These are phyloP conservation scores for Corymbia citriodora DNA, from an alignment of 441 rosid species.

Conservation along the genomic window DNA sequence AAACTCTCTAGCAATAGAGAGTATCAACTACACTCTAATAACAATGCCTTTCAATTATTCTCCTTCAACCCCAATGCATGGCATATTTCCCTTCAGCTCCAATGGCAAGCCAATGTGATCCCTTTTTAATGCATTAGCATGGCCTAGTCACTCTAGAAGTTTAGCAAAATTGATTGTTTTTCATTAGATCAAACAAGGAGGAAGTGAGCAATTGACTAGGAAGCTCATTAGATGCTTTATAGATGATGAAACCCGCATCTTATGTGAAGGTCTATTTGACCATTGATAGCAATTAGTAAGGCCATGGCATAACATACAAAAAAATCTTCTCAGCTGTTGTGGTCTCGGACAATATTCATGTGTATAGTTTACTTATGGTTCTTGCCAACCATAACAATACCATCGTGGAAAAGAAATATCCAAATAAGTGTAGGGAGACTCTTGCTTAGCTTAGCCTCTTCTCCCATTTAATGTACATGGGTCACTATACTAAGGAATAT, in stretches of 20 bases:
- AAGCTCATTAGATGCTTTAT: background rate
- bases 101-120: background rate
- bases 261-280: background rate
- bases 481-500: background rate
- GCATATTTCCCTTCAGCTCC: background rate
- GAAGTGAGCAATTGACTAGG: background rate
- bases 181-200: background rate
- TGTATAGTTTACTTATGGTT: background rate
- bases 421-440: background rate
- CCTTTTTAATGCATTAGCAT: background rate
- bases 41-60: background rate
- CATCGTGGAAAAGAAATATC: background rate
- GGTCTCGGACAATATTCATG: background rate
- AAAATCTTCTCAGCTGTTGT: background rate
- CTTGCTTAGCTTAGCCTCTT: background rate
- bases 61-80: background rate
- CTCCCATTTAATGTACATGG: background rate
- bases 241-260: background rate
- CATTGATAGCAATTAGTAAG: background rate
- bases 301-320: background rate
- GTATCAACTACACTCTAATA: background rate
- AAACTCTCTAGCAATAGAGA: background rate
- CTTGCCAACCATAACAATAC: background rate
- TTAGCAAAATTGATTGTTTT: background rate
- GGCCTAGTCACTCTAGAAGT: background rate